Evolutionary conservation across 805 yeast genomes (phyloP), one percentile per base, ranked within the genome.

Genomic region (Metschnikowia cerradonensis): DNA sequence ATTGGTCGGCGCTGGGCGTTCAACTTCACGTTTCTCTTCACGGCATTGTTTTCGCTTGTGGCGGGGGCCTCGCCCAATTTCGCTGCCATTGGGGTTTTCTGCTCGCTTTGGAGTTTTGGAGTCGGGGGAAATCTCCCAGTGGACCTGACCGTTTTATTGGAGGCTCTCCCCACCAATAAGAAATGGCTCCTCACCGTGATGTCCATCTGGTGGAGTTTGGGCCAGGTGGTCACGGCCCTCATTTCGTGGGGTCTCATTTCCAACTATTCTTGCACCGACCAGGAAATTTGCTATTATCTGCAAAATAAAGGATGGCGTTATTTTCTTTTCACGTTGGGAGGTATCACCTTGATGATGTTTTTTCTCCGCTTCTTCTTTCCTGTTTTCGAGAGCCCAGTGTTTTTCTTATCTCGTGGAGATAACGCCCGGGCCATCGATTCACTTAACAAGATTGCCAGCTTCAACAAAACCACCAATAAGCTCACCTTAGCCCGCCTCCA

Each of bases 261-360:
- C 17, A 57, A 53, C 32, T 55, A 38, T 33, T 48, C 53, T 39
- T 57, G 60, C 45, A 15, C 41, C 3, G 56, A 47, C 37, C 20
- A 34, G 19, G 33, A 39, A 13, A 22, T 44, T 38, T 82, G 87
- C 61, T 69, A 71, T 31, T 68, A 78, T 8, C 51, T 58, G 13
- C 61, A 68, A 34, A 82, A 82, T 63, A 73, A 76, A 67, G 87
- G 87, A 47, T 82, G 87, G 86, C 65, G 87, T 59, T 82, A 82
- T 63, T 69, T 73, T 45, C 68, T 73, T 54, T 73, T 75, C 54
- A 80, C 81, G 6, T 59, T 79, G 48, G 65, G 77, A 13, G 77
- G 83, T 20, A 53, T 82, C 34, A 83, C 82, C 3, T 58, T 69
- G 49, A 54, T 61, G 15, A 63, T 70, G 66, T 68, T 68, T 31